Base-by-base conservation (phyloP, 495 filamentous ascomycete species). In the Daldinia caldariorum region DNA sequence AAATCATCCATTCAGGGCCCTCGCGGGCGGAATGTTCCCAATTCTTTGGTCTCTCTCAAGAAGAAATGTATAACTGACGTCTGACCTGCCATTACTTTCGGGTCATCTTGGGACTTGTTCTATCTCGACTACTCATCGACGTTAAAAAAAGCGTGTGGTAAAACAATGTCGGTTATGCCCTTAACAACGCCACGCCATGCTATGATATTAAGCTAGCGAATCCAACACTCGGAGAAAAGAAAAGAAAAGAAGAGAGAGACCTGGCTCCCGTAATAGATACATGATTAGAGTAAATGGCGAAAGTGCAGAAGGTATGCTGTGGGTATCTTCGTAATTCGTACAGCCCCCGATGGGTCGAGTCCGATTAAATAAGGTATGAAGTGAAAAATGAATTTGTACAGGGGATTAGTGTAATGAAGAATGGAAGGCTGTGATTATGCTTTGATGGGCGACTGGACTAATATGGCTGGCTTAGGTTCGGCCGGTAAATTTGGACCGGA, bases 321-420 rank as follows among this genome's bases (percentile, higher is more conserved):
- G 78, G 68, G 63, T 76, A 76, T 66, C 70, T 66, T 69, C 66
- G 45, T 67, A 77, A 73, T 66, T 73, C 70, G 70, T 73, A 73
- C 70, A 73, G 66, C 37, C 61, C 56, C 37, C 31, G 38, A 55
- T 34, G 65, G 62, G 65, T 47, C 61, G 43, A 59, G 66, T 63
- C 56, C 51, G 70, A 73, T 69, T 73, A 69, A 69, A 64, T 53
- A 39, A 43, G 14, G 34, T 60, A 59, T 67, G 69, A 63, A 64
- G 41, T 56, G 69, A 67, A 67, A 39, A 39, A 35, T 10, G 47
- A 49, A 34, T 72, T 68, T 72, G 58, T 71, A 71, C 64, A 68
- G 26, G 35, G 29, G 53, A 31, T 10, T 35, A 35, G 39, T 57
- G 31, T 49, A 35, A 49, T 57, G 37, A 45, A 45, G 18, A 32